A percentile compares a stretch with the other conserved stretches of the same genome.
phyloP scores from a whole-genome alignment of 345 rosid genomes.

The Bruguiera sexangula region DNA sequence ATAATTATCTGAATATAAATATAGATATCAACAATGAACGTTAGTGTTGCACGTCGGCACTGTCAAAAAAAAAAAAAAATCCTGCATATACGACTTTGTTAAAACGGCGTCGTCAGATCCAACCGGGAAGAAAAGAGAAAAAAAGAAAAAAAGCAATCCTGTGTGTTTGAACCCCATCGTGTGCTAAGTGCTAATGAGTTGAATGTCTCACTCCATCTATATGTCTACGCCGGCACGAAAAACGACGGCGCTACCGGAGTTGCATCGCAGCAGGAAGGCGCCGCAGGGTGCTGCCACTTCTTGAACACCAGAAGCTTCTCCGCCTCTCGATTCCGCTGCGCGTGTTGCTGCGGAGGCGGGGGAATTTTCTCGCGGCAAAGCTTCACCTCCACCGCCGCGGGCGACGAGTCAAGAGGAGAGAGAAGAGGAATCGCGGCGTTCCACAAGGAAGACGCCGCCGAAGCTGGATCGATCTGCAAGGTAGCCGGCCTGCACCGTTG shows the following conservation, averaged over 20 bases:
- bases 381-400: slow-evolving; percentile 35
- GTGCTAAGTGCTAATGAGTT: too few species aligned
- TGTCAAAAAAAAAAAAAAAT: too few species aligned
- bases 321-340: slow-evolving; percentile 17
- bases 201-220: too few species aligned
- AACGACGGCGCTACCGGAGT: slow-evolving; percentile 43
- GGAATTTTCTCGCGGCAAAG: slow-evolving; percentile 20
- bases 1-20: too few species aligned
- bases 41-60: too few species aligned
- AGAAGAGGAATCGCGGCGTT: slow-evolving; percentile 88
- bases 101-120: too few species aligned
- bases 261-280: slow-evolving; percentile 60
- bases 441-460: slow-evolving; percentile 42
- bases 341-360: slow-evolving; percentile 1
- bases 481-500: slow-evolving; percentile 74
- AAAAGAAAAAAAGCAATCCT: too few species aligned
- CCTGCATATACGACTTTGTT: too few species aligned
- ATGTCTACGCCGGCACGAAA: slow-evolving; percentile 49
- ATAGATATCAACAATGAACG: too few species aligned
- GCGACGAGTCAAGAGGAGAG: slow-evolving; percentile 70
- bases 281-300: slow-evolving; percentile 97
- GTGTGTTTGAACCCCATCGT: too few species aligned
- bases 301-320: slow-evolving; percentile 46
- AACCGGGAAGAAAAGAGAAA: too few species aligned
- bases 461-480: slow-evolving; percentile 48